Base-by-base conservation (phyloP, 192 early-diverging fungal genomes). In the Anaeromyces robustus region DNA sequence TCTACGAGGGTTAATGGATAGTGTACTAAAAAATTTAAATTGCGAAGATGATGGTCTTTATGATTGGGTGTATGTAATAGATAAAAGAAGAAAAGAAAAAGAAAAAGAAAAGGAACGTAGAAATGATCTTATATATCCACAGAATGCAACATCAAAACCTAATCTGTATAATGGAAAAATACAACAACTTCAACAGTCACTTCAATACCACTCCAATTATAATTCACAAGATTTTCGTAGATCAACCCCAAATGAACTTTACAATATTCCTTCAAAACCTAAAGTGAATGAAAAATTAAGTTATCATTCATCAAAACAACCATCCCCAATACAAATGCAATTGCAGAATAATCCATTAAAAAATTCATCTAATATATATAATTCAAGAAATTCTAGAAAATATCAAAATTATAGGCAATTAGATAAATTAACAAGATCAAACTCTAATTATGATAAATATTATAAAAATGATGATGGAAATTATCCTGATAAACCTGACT, bases 21-120 rank as follows among this genome's bases (percentile, higher is more conserved):
- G 94, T 82, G 83, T 84, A 11, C 82, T 95, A 68, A 86, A 88
- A 52, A 89, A 89, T 29, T 85, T 87, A 30, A 92, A 91, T 77
- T 92, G 94, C 79, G 84, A 83, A 31, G 96, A 99, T 83, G 97
- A 99, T 85, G 92, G 94, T 19, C 88, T 98, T 30, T 99, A 94
- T 82, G 97, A 99, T 86, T 99, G 97, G 97, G 94, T 95, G 86
- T 41, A 85, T 34, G 86, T 87, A 22, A 87, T 92, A 78, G 90
- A 92, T 78, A 81, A 82, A 77, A 83, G 89, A 79, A 82, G 88
- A n/a, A 83, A 83, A 79, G 86, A 89, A 78, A 82, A 83, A 77
- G 88, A 89, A 78, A 52, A 81, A 28, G 41, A 78, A 30, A 77
- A 85, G 13, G 88, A 89, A 68, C 52, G 52, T n/a, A 68, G 52